Evolutionary conservation across 192 early-diverging fungal species (phyloP), one percentile per base, ranked within the genome.

Genomic region (Coemansia sp.): DNA sequence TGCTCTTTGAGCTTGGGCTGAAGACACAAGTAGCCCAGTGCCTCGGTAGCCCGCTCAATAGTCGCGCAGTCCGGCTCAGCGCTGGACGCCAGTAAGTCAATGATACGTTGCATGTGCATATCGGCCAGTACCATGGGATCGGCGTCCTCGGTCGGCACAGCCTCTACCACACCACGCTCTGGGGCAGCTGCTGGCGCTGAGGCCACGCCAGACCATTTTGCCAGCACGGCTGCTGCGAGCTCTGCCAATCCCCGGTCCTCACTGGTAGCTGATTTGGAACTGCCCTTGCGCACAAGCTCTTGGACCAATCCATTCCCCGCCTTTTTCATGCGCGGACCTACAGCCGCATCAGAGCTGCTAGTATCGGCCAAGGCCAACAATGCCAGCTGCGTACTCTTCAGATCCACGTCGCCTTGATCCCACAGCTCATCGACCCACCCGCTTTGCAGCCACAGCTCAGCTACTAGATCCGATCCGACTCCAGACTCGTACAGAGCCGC

Each of bases 351-450:
- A 84, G 87, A 9, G 88, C 73, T 70, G n/a, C 74, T 50, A 3
- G 67, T 68, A 29, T 81, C 79, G 2, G 79, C 79, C 51, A 81
- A 44, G 2, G 31, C 25, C 63, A 81, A 53, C 17, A 90, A 73
- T 1, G 89, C 87, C 23, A 90, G 74, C 72, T 95, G 92, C 6
- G 92, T 86, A 10, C 79, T 74, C 19, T 70, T 81, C 9, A 73
- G 72, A 67, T 95, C 94, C 67, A 91, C 87, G 60, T 95, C 94
- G 45, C 92, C 79, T 48, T 85, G 85, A 64, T 95, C 94, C 85
- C 93, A 86, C 34, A 95, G 84, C 23, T 92, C 91, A 31, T 86
- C 90, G 12, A 94, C 68, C 5, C 93, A 74, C 0, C 90, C 91
- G 27, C 84, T 76, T 19, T 85, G 84, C 32, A 69, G 68, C 62